Conservation (phyloP, 148 eudicot genomes). For the Chenopodium berlandieri region DNA sequence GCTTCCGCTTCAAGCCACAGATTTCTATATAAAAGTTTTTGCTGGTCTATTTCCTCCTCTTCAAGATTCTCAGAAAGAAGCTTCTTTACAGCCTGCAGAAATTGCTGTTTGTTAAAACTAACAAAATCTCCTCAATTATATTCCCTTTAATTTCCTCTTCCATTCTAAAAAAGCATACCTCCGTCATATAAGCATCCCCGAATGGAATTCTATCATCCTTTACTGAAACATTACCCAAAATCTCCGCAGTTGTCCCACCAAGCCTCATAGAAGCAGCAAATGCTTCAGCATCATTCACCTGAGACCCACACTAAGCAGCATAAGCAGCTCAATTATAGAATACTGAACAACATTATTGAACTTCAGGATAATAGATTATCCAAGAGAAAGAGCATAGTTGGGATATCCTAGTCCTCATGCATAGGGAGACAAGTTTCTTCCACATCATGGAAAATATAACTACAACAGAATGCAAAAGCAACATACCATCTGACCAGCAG, state of each 20-base stretch:
- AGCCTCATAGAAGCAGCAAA: conserved; percentile 22
- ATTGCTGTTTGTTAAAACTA: background rate
- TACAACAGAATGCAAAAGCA: background rate
- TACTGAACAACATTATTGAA: background rate
- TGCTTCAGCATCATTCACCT: conserved; percentile 31
- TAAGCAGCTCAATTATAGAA: conserved; percentile 1
- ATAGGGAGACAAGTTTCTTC: background rate
- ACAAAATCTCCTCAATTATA: background rate
- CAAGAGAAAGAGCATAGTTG: background rate
- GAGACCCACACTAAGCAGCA: conserved; percentile 15
- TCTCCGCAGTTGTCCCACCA: conserved; percentile 12
- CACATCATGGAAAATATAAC: background rate
- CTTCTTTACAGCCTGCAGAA: conserved; percentile 65
- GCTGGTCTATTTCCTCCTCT: conserved; percentile 49
- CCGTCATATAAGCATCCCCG: conserved; percentile 37
- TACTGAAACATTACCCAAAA: conserved; percentile 22
- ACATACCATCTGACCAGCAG: conserved; percentile 24
- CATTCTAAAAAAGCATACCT: conserved; percentile 37
- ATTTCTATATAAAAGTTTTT: conserved; percentile 56
- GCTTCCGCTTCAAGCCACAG: conserved; percentile 99
- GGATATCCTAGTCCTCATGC: background rate
- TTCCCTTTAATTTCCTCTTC: background rate
- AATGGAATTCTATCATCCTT: conserved; percentile 30
- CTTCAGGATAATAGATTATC: background rate
- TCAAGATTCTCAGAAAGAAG: conserved; percentile 56